Percentiles rank a stretch among this genome's conserved stretches.
phyloP scores from a whole-genome alignment of 768 basidiomycete genomes.

The Phaffia australis region DNA sequence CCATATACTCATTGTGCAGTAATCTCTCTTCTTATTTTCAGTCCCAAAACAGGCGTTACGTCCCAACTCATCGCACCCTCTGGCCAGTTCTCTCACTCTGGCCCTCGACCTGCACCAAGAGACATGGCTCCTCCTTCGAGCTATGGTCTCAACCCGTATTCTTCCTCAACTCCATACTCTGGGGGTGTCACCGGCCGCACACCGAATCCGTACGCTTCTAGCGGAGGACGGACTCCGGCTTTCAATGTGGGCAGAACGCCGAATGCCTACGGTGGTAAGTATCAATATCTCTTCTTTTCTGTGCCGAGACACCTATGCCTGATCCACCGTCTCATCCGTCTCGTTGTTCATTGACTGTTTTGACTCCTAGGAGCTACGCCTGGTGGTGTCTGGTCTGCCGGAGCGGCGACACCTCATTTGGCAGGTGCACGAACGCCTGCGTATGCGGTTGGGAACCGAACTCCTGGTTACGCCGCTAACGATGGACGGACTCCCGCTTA shows the following conservation, averaged over 20 bases:
- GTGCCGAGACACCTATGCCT: slow-evolving; percentile 30
- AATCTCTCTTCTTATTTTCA: not conserved
- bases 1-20: not conserved
- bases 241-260: slow-evolving; percentile 48
- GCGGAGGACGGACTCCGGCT: slow-evolving; percentile 29
- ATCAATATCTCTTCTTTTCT: not conserved
- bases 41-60: slow-evolving; percentile 17
- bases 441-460: slow-evolving; percentile 31
- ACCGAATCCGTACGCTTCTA: slow-evolving; percentile 26
- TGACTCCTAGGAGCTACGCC: slow-evolving; percentile 13
- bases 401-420: slow-evolving; percentile 15
- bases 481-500: slow-evolving; percentile 45
- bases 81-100: not conserved
- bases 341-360: not conserved
- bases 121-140: not conserved
- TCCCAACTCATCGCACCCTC: slow-evolving; percentile 1
- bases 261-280: slow-evolving; percentile 37
- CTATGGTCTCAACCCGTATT: slow-evolving; percentile 11
- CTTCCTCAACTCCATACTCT: not conserved
- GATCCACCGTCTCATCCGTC: slow-evolving; percentile 45
- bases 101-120: slow-evolving; percentile 5
- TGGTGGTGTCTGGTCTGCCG: slow-evolving; percentile 43
- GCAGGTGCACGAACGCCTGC: slow-evolving; percentile 27
- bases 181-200: slow-evolving; percentile 25
- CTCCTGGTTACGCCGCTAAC: slow-evolving; percentile 3